Evolutionary conservation across 2,329 filamentous ascomycete genomes (phyloP).

Genomic region (Fusarium chlamydosporum): DNA sequence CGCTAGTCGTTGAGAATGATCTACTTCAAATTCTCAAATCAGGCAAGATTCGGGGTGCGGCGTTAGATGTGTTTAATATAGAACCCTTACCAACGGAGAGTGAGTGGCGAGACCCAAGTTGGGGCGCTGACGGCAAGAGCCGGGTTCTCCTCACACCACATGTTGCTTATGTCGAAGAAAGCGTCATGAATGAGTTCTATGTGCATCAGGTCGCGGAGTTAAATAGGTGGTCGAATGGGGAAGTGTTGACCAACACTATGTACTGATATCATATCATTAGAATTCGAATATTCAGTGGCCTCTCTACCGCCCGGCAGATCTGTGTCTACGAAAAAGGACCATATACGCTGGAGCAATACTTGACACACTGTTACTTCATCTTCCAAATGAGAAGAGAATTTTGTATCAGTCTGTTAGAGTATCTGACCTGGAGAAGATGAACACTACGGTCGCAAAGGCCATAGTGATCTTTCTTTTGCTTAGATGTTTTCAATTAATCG

Average conservation of each 20-base stretch:
- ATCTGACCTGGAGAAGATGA: too few relatives aligned
- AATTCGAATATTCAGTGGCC: too few relatives aligned
- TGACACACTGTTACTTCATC: too few relatives aligned
- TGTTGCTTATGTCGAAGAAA: conserved; percentile 5
- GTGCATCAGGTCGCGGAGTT: conserved; percentile 7
- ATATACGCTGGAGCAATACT: too few relatives aligned
- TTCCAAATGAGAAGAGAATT: too few relatives aligned
- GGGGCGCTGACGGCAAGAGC: conserved; percentile 6
- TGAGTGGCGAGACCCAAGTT: conserved; percentile 5
- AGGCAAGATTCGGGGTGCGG: conserved; percentile 6
- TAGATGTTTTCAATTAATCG: too few relatives aligned
- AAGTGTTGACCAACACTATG: background rate
- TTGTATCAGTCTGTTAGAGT: too few relatives aligned
- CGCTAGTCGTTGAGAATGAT: conserved; percentile 1
- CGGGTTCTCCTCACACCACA: conserved; percentile 7
- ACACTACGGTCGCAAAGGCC: too few relatives aligned
- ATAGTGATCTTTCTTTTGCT: too few relatives aligned
- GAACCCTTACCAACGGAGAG: background rate
- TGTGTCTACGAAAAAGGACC: too few relatives aligned
- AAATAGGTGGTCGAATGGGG: conserved; percentile 2
- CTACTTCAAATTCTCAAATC: background rate
- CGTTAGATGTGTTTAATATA: conserved; percentile 6
- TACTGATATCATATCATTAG: background rate
- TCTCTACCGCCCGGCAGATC: too few relatives aligned
- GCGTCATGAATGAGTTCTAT: conserved; percentile 12